These are phyloP conservation scores for Xylariaceae sp. DNA, from an alignment of 2,329 filamentous ascomycete genomes.

Conservation along the genomic window DNA sequence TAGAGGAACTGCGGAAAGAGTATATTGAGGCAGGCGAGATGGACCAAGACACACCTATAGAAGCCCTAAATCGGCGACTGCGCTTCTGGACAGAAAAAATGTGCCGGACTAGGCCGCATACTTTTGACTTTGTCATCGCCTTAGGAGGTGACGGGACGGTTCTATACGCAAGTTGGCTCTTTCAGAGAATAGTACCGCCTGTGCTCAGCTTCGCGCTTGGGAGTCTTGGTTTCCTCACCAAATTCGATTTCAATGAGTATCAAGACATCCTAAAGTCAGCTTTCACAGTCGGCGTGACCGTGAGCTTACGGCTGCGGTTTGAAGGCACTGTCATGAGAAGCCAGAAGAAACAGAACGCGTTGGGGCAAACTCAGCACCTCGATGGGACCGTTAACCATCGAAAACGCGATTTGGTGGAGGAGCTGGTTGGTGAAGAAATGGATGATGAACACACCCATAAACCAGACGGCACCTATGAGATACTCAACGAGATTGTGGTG, in stretches of 20 bases:
- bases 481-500: slow-evolving; percentile 95
- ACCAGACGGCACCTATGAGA: slow-evolving; percentile 84
- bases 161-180: slow-evolving; percentile 94
- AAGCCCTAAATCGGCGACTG: slow-evolving; percentile 59
- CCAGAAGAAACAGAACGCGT: slow-evolving; percentile 51
- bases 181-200: slow-evolving; percentile 92
- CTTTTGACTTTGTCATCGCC: slow-evolving; percentile 92
- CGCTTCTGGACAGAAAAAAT: slow-evolving; percentile 85
- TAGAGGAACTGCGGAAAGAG: slow-evolving; percentile 62
- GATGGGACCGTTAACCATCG: slow-evolving; percentile 47
- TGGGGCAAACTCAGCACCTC: slow-evolving; percentile 28
- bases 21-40: slow-evolving; percentile 48
- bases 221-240: slow-evolving; percentile 92
- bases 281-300: slow-evolving; percentile 83
- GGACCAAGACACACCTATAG: slow-evolving; percentile 42
- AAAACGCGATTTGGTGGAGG: slow-evolving; percentile 78
- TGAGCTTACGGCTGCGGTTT: slow-evolving; percentile 86
- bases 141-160: slow-evolving; percentile 97
- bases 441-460: slow-evolving; percentile 85
- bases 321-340: slow-evolving; percentile 94
- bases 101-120: slow-evolving; percentile 78
- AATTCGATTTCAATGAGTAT: slow-evolving; percentile 88
- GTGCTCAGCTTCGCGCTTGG: slow-evolving; percentile 91
- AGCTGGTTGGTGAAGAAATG: slow-evolving; percentile 84
- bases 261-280: slow-evolving; percentile 70